phyloP scores from a whole-genome alignment of 805 yeast species.

The Starmerella geochares region DNA sequence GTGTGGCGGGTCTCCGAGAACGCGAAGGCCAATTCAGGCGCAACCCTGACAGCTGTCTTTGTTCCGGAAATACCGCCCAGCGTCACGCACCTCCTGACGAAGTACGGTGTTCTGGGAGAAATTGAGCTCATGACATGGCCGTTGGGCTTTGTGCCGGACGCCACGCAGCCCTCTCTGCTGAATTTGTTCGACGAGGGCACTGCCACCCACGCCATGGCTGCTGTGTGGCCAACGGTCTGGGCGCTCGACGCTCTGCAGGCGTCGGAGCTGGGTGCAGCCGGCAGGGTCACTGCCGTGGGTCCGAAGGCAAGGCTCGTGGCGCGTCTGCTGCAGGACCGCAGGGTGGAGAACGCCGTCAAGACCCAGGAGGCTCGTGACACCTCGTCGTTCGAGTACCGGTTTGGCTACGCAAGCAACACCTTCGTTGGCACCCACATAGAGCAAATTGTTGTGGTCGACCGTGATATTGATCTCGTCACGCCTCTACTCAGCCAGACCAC shows the following conservation, averaged over 20 bases:
- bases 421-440: conserved; percentile 32
- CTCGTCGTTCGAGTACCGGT: conserved; percentile 23
- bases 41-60: conserved; percentile 6
- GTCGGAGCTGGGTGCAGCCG: conserved; percentile 35
- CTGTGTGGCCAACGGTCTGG: conserved; percentile 35
- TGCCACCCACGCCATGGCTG: conserved; percentile 2
- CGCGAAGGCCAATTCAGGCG: background rate
- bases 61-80: conserved; percentile 17
- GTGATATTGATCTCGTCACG: conserved; percentile 64
- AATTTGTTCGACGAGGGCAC: conserved; percentile 6
- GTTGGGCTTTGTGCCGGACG: conserved; percentile 14
- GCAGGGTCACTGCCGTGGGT: conserved; percentile 54
- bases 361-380: conserved; percentile 9
- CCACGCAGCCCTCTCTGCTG: conserved; percentile 9
- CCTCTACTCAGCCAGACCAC: conserved; percentile 67
- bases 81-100: conserved; percentile 28
- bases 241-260: conserved; percentile 40
- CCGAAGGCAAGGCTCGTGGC: conserved; percentile 40
- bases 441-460: conserved; percentile 68
- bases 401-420: conserved; percentile 25
- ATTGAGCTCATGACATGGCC: conserved; percentile 37
- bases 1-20: conserved; percentile 12
- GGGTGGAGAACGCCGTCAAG: conserved; percentile 17
- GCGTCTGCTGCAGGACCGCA: conserved; percentile 27
- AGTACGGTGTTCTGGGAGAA: conserved; percentile 36